phyloP scores from a whole-genome alignment of 306 rosid genomes.

The Crotalaria pallida region DNA sequence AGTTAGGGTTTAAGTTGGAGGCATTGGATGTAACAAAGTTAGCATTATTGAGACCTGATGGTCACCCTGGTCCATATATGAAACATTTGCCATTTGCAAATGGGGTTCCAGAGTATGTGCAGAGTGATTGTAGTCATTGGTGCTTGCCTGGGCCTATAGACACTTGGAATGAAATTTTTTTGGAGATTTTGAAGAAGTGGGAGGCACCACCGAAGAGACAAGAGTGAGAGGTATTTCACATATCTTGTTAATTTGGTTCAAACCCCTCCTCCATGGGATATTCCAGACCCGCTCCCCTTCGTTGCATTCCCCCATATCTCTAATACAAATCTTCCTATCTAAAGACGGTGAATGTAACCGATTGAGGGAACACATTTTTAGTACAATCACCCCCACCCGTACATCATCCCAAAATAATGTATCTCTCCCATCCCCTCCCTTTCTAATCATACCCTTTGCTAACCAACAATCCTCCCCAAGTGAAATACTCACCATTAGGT shows the following conservation, averaged over 20 bases:
- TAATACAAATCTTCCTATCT: too few species aligned
- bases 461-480: too few species aligned
- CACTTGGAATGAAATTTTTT: constrained; percentile 72
- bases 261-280: too few species aligned
- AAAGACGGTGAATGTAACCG: too few species aligned
- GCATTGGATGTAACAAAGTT: constrained; percentile 25
- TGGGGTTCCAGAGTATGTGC: constrained; percentile 37
- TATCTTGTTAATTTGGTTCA: not conserved
- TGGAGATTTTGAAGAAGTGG: constrained; percentile 47
- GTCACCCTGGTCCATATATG: constrained; percentile 81
- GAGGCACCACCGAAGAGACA: constrained; percentile 1
- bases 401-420: too few species aligned
- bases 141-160: constrained; percentile 82
- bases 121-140: constrained; percentile 85
- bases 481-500: too few species aligned
- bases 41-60: constrained; percentile 62
- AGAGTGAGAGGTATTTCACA: not conserved
- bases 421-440: too few species aligned
- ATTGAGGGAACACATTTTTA: too few species aligned
- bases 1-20: constrained; percentile 15
- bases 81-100: constrained; percentile 48
- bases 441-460: too few species aligned
- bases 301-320: too few species aligned
- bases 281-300: too few species aligned
- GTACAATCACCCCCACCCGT: too few species aligned